Evolutionary conservation across 2,329 filamentous ascomycete genomes (phyloP).

Genomic region (Ophiosphaerella narmari): DNA sequence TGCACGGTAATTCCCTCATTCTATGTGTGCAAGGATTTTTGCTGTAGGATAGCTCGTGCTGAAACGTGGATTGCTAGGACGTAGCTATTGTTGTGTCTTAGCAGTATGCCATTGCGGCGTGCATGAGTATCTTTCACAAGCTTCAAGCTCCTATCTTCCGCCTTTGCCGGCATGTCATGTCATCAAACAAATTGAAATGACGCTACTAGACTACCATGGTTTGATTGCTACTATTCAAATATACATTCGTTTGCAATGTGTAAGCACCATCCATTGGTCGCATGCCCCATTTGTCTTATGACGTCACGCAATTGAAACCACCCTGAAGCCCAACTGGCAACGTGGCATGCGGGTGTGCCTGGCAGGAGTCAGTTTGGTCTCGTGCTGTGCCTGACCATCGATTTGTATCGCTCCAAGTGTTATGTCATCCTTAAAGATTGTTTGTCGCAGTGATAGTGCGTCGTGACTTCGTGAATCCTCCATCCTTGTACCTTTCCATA

Average conservation of each 20-base stretch:
- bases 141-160: slow-evolving; percentile 3
- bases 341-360: slow-evolving; percentile 41
- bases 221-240: slow-evolving; percentile 27
- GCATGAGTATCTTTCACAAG: slow-evolving; percentile 4
- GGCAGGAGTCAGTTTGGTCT: slow-evolving; percentile 37
- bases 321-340: slow-evolving; percentile 11
- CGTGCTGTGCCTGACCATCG: slow-evolving; percentile 3
- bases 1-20: background rate
- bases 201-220: slow-evolving; percentile 11
- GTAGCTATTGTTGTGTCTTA: background rate
- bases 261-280: slow-evolving; percentile 14
- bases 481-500: slow-evolving; percentile 1
- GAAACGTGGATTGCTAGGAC: slow-evolving; percentile 8
- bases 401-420: slow-evolving; percentile 5
- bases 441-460: slow-evolving; percentile 18
- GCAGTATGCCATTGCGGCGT: background rate
- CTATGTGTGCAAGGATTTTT: slow-evolving; percentile 1
- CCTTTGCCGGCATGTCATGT: slow-evolving; percentile 1
- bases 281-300: slow-evolving; percentile 24
- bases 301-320: slow-evolving; percentile 27
- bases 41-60: slow-evolving; percentile 21
- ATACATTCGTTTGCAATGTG: slow-evolving; percentile 15
- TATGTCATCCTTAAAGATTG: slow-evolving; percentile 14
- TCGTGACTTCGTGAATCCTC: slow-evolving; percentile 22
- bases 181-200: slow-evolving; percentile 7